Evolutionary conservation across 306 rosid species (phyloP), one percentile per base, ranked within the genome.

Genomic region (Dryas drummondii): DNA sequence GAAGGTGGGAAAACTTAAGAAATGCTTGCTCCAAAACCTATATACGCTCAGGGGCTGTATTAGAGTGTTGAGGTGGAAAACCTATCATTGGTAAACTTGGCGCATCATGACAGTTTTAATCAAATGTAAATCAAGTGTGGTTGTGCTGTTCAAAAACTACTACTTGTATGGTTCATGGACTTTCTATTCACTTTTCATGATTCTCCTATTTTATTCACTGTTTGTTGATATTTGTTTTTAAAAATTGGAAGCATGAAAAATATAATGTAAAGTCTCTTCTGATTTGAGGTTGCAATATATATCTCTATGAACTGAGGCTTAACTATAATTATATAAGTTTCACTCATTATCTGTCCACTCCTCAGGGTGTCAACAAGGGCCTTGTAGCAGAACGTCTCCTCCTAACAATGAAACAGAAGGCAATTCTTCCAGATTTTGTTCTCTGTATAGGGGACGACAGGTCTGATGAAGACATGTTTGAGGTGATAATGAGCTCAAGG

Each of bases 401-500:
- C 42, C 73, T 56, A 52, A 72, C 91, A 3, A 87, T 88, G 93
- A 77, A 55, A 69, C 84, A 86, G 80, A 89, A 67, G 71, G 90
- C 82, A 16, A 88, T 78, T 74, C 84, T 65, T 52, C 96, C 96
- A 15, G 97, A 93, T 74, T 91, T 93, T 51, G 91, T 93, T 71
- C 80, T 93, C 45, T 93, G 98, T 52, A 91, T 93, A 53, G 98
- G 98, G 54, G 98, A 93, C 66, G 97, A 93, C 83, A 82, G 96
- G 70, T 93, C 98, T 0, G 97, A 91, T 1, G 98, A 93, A 81
- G 98, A 93, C 71, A 91, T 93, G 98, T 93, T 93, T 6, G 96
- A 89, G 79, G 84, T 79, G 56, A 87, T 87, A 76, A 49, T 7
- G 54, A 76, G 79, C 62, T 77, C 89, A n/a, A 70, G 71, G 63